Base-by-base conservation (phyloP, 352 stramenopile species). In the Globisporangium iwayamae region DNA sequence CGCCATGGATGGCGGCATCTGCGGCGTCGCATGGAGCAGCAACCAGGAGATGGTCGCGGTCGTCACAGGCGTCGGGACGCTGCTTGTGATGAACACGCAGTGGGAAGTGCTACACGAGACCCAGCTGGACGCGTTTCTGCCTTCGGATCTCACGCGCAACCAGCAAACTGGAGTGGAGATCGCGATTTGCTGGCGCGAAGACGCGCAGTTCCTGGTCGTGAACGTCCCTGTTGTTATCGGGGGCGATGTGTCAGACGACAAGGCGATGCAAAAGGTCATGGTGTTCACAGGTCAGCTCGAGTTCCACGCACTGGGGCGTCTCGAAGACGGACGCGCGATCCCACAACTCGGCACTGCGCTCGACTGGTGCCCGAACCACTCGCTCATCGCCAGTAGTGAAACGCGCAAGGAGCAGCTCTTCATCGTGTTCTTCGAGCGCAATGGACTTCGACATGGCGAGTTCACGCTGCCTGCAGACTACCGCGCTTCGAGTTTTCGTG, bases 401-500 rank as follows among this genome's bases (percentile, higher is more conserved):
- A 72, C 66, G 38, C 73, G 84, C 46, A 85, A 82, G 32, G 72
- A 79, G 3, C 66, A 82, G 55, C 67, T 86, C 30, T 77, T 82
- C 36, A 69, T 94, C 14, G 82, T 93, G 18, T 94, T 94, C 61
- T 96, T 96, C 55, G 87, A 96, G 63, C 72, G 81, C 22, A 96
- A 96, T 61, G 87, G 87, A 1, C 67, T 94, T 46, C 77, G 82
- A 2, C 87, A 96, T 63, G 84, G 87, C 16, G 87, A 94, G 48
- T 93, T 96, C 60, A 62, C 71, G 20, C 68, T 94, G 25, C 76
- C 82, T 4, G 34, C 54, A 14, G 52, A 73, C n/a, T 82, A 79
- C 52, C 55, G 58, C 4, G 67, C 74, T 39, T 67, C 72, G 7
- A 25, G 50, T 4, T 76, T 72, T 22, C 41, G 55, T 9, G 74